phyloP scores from a whole-genome alignment of 2,329 filamentous ascomycete species.

The Metarhizium anisopliae region DNA sequence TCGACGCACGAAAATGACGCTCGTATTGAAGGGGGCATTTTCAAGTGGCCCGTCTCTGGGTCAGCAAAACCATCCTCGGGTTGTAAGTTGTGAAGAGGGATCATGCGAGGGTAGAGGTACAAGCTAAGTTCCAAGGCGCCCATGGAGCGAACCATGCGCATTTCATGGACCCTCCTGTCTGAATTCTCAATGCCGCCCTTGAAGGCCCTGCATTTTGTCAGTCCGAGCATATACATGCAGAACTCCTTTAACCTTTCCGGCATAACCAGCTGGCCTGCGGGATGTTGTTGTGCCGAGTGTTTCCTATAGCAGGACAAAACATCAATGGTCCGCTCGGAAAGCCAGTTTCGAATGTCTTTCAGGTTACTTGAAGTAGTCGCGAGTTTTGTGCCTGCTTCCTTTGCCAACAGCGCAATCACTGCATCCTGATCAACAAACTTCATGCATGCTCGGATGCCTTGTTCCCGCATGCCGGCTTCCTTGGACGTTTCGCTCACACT shows the following conservation, averaged over 20 bases:
- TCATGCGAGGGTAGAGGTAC: conserved; percentile 91
- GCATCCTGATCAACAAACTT: conserved; percentile 95
- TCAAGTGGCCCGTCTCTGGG: conserved; percentile 71
- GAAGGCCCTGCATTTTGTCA: conserved; percentile 86
- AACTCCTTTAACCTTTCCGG: conserved; percentile 95
- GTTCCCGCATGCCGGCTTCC: conserved; percentile 27
- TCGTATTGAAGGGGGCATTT: conserved; percentile 71
- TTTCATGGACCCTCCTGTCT: conserved; percentile 83
- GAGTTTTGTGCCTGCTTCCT: conserved; percentile 86
- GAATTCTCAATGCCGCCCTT: conserved; percentile 88
- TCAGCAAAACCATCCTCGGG: conserved; percentile 90
- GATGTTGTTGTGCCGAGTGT: conserved; percentile 77
- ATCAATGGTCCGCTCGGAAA: conserved; percentile 89
- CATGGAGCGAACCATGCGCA: conserved; percentile 84
- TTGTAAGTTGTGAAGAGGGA: conserved; percentile 82
- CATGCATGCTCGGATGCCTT: conserved; percentile 69
- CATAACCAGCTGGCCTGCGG: conserved; percentile 86
- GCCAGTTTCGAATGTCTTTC: conserved; percentile 73
- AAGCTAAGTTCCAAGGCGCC: conserved; percentile 76
- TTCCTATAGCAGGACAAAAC: conserved; percentile 88
- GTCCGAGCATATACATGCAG: conserved; percentile 86
- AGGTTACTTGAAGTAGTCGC: conserved; percentile 58
- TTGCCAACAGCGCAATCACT: conserved; percentile 78
- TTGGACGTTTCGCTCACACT: conserved; percentile 66
- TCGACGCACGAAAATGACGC: conserved; percentile 84